Evolutionary conservation across 2,329 filamentous ascomycete species (phyloP), one percentile per base, ranked within the genome.

Genomic region (Metarhizium album): DNA sequence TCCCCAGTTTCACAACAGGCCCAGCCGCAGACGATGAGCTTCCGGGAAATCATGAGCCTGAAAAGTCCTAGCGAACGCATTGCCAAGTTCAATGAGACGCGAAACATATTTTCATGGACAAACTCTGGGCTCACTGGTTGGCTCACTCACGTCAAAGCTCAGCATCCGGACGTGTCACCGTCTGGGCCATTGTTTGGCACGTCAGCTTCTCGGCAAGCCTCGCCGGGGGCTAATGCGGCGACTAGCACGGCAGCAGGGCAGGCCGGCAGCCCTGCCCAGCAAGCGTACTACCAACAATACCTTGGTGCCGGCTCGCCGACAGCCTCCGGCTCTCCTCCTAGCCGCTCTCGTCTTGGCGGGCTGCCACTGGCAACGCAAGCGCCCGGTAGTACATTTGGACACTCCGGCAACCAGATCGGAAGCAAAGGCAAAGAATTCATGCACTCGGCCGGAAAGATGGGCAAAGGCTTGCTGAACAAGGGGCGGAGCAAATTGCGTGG

Each of bases 401-500:
- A 75, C 52, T 79, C 79, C 46, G 70, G 77, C 54, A 74, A 78
- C 56, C 81, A 86, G 61, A 80, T 90, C 64, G 86, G 88, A 59
- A 79, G 83, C 38, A 91, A 90, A 72, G 84, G 90, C 65, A 96
- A 95, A 71, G 90, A 94, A 60, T 72, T 96, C 27, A 76, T 96
- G 63, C 87, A 93, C 57, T 84, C 85, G 22, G 90, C 90, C 50
- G 89, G 88, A 49, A 90, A 88, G 64, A 88, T 89, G 52, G 90
- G 90, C 46, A 95, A 95, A 72, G 91, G 90, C 48, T 69, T 96
- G 56, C 84, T 96, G 66, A 89, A 86, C 57, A 95, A 95, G 71
- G 88, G 90, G 58, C 91, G 87, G 71, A 91, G 80, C 70, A 91
- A 88, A 68, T 82, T 95, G 66, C 74, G 78, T 55, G 79, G 76